Conservation (phyloP, 2,329 filamentous ascomycete species). For the Diaporthe citrichinensis region DNA sequence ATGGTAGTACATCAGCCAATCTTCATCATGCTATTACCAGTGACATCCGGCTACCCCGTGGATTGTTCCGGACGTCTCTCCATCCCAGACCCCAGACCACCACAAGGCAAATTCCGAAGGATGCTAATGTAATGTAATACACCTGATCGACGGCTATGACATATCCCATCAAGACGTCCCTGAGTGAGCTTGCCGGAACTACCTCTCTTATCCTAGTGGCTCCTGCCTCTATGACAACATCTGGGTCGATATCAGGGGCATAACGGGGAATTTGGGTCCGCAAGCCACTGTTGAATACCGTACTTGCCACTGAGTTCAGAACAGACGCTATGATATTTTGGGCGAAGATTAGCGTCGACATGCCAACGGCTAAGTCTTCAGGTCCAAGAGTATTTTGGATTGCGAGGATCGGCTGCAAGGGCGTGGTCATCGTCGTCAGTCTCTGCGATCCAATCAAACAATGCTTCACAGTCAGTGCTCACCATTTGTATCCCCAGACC, state of each 20-base stretch:
- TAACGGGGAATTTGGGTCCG: not conserved
- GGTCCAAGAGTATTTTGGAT: not conserved
- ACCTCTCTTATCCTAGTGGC: not conserved
- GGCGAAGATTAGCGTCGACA: slow-evolving; percentile 14
- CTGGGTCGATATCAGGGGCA: not conserved
- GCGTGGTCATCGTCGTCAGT: not conserved
- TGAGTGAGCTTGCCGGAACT: not conserved
- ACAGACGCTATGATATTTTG: not conserved
- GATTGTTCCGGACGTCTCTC: not conserved
- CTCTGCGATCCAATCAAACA: not conserved
- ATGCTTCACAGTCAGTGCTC: not conserved
- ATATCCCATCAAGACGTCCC: not conserved
- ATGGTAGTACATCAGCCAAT: not conserved
- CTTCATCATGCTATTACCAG: not conserved
- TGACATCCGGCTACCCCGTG: not conserved
- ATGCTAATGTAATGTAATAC: slow-evolving; percentile 8
- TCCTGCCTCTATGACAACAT: not conserved
- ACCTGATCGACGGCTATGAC: not conserved
- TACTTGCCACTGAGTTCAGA: not conserved
- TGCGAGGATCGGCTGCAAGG: not conserved
- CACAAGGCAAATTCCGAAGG: not conserved
- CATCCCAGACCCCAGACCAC: not conserved
- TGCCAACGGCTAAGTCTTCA: not conserved
- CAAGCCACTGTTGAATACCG: slow-evolving; percentile 2
- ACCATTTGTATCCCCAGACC: slow-evolving; percentile 30